phyloP scores from a whole-genome alignment of 805 yeast species.

The Starmerella sp. region DNA sequence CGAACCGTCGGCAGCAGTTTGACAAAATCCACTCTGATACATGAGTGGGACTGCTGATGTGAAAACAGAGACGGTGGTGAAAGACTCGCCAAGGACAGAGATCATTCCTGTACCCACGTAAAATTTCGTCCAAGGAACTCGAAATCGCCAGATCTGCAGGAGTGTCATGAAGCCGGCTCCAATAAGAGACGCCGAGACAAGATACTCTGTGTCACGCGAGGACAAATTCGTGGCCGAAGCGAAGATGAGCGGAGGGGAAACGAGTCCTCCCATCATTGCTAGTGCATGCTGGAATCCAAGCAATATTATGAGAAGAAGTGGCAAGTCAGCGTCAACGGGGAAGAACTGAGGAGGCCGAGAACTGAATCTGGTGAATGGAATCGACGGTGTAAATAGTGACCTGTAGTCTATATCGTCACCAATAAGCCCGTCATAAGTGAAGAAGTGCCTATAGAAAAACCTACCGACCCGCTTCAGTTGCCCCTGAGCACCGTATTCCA shows the following conservation, averaged over 20 bases:
- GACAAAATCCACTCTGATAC: slow-evolving; percentile 64
- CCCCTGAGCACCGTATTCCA: background rate
- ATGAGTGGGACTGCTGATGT: slow-evolving; percentile 67
- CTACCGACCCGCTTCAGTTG: background rate
- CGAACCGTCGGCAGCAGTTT: slow-evolving; percentile 50
- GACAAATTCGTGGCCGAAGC: slow-evolving; percentile 50
- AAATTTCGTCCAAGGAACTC: slow-evolving; percentile 59
- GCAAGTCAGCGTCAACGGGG: slow-evolving; percentile 69
- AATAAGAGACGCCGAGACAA: slow-evolving; percentile 63
- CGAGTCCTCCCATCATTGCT: slow-evolving; percentile 89
- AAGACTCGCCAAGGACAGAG: slow-evolving; percentile 85
- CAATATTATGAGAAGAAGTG: slow-evolving; percentile 58
- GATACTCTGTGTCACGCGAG: slow-evolving; percentile 41
- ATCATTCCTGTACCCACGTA: slow-evolving; percentile 79
- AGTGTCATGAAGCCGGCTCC: slow-evolving; percentile 58
- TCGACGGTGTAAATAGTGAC: slow-evolving; percentile 63
- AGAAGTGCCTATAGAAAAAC: slow-evolving; percentile 28
- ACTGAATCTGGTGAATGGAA: slow-evolving; percentile 51
- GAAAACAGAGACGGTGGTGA: slow-evolving; percentile 77
- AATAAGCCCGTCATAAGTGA: slow-evolving; percentile 69
- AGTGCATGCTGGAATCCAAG: slow-evolving; percentile 80
- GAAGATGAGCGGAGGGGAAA: slow-evolving; percentile 71
- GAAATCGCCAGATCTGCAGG: slow-evolving; percentile 72
- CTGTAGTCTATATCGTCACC: slow-evolving; percentile 73
- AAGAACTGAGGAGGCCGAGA: slow-evolving; percentile 61